Percentiles rank a stretch among this genome's conserved stretches.
Conservation (phyloP, 352 stramenopile genomes). For the Plasmopara viticola region DNA sequence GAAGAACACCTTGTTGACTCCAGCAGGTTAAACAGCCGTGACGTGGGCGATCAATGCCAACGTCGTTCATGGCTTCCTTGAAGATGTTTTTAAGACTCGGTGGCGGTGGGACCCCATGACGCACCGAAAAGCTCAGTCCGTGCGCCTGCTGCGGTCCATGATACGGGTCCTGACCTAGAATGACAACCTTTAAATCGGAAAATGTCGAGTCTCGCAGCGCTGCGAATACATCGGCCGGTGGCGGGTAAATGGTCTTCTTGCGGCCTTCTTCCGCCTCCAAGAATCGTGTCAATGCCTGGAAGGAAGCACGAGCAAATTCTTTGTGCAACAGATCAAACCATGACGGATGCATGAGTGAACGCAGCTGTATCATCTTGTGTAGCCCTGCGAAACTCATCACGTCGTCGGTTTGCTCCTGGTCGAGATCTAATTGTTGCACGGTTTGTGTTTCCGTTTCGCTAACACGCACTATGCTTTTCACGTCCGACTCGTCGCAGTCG, state of each 20-base stretch:
- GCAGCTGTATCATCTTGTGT: conserved; percentile 11
- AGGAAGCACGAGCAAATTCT: conserved; percentile 43
- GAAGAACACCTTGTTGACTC: conserved; percentile 93
- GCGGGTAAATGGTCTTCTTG: conserved; percentile 84
- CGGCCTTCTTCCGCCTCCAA: conserved; percentile 44
- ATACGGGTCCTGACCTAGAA: conserved; percentile 91
- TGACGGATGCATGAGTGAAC: conserved; percentile 44
- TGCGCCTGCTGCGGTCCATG: conserved; percentile 83
- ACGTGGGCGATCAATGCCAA: conserved; percentile 58
- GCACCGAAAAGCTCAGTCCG: conserved; percentile 89
- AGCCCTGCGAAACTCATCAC: background rate
- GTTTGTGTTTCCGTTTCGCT: background rate
- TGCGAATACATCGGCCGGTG: conserved; percentile 81
- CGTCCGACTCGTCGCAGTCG: background rate
- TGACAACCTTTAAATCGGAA: conserved; percentile 87
- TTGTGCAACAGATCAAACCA: conserved; percentile 53
- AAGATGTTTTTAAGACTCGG: conserved; percentile 98
- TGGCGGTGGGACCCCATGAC: conserved; percentile 81
- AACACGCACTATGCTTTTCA: background rate
- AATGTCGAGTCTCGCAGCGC: conserved; percentile 87
- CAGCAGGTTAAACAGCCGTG: conserved; percentile 92
- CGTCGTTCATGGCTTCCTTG: conserved; percentile 90
- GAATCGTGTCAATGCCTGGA: conserved; percentile 39
- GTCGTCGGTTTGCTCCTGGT: conserved; percentile 1
- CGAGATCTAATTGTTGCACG: background rate